Evolutionary conservation across 2,329 filamentous ascomycete genomes (phyloP).

Genomic region (Sporothrix schenckii): DNA sequence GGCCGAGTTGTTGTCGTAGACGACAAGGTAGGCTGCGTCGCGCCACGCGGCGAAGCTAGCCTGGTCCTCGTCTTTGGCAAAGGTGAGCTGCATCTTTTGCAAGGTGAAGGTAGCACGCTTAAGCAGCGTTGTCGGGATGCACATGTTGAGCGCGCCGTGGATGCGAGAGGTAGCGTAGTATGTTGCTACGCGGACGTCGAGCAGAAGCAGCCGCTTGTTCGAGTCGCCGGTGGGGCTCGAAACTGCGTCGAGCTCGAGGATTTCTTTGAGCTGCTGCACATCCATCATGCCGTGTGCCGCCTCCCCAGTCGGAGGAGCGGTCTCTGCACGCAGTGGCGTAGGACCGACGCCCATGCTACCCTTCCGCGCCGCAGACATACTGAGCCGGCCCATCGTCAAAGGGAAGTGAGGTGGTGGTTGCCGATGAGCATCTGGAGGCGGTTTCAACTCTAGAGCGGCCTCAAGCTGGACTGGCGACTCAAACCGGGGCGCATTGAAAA

Average conservation of each 20-base stretch:
- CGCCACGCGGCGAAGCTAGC: slow-evolving; percentile 76
- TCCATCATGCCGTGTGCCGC: slow-evolving; percentile 56
- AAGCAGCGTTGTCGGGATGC: slow-evolving; percentile 89
- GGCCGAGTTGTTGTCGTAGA: slow-evolving; percentile 79
- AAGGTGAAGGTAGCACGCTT: slow-evolving; percentile 91
- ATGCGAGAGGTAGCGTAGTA: slow-evolving; percentile 78
- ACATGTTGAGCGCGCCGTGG: slow-evolving; percentile 81
- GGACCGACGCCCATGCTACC: not conserved
- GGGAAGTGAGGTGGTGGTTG: slow-evolving; percentile 56
- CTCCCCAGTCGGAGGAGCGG: slow-evolving; percentile 56
- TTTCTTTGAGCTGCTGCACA: slow-evolving; percentile 56
- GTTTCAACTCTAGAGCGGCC: slow-evolving; percentile 44
- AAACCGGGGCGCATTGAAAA: slow-evolving; percentile 50
- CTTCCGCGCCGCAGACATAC: slow-evolving; percentile 41
- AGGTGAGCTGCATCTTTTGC: slow-evolving; percentile 83
- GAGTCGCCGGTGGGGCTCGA: not conserved
- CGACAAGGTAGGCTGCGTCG: slow-evolving; percentile 73
- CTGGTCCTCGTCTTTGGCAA: slow-evolving; percentile 71
- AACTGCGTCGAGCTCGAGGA: slow-evolving; percentile 52
- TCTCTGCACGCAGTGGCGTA: slow-evolving; percentile 50
- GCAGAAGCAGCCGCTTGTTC: slow-evolving; percentile 57
- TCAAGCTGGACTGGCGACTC: slow-evolving; percentile 53
- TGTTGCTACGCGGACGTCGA: slow-evolving; percentile 86
- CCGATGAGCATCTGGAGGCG: slow-evolving; percentile 51
- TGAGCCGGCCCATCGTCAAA: slow-evolving; percentile 53